Base-by-base conservation (phyloP, 2,329 filamentous ascomycete genomes). In the Ophiocordyceps sinensis region DNA sequence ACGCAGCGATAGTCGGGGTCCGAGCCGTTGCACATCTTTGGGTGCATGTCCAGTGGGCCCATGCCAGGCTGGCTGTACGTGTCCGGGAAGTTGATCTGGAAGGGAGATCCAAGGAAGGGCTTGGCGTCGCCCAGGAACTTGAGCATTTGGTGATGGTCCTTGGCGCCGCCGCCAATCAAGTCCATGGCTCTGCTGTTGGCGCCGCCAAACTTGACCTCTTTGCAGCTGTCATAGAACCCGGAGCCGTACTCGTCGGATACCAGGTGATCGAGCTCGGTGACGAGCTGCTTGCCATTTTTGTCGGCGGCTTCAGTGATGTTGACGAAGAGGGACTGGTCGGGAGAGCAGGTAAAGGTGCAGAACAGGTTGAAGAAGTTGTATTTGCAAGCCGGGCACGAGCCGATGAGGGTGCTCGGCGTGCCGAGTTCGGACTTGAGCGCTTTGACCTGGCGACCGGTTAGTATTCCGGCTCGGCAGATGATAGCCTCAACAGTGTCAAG, bases 301-400 rank as follows among this genome's bases (percentile, higher is more conserved):
- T 72, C 61, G 47, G 75, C 73, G 0, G 80, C 82, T 41, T 79
- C 64, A 11, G 91, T 96, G 36, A 98, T 78, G 54, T 98, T 98
- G 58, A 98, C 70, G 56, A 98, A 98, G 0, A 94, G 68, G 0
- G 87, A 95, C 59, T 98, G 91, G 54, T 98, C 83, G 6, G 93
- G 89, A 5, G 91, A 98, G 66, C 93, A 98, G 3, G 88, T 96
- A 56, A 98, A 96, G 5, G 87, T 93, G 66, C 91, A 98, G 62
- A 98, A 98, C 36, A 93, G 71, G 65, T 98, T 94, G 70, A 85
- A 96, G 68, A 98, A 98, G 68, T 98, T 98, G 53, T 88, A 82
- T 62, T 91, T 94, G 73, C 91, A 98, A 28, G 93, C 91, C 2
- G 91, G 91, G 59, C 91, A 98, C 10, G 87, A 86, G 23, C 87